Base-by-base conservation (phyloP, 176 grass and related monocot genomes). In the Triticum turgidum region DNA sequence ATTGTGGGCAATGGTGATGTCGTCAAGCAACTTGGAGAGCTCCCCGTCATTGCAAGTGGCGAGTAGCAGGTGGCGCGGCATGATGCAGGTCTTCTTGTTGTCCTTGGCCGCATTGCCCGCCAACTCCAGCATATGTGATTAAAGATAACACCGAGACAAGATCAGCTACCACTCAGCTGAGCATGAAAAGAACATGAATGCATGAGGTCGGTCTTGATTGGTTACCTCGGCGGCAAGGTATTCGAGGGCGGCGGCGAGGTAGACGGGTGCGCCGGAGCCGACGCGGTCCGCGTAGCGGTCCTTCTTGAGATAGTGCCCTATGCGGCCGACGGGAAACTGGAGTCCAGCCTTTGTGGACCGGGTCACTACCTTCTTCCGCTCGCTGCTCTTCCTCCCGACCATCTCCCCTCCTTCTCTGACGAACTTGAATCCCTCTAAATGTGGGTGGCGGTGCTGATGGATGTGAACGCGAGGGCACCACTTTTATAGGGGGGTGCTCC, bases 251-350 rank as follows among this genome's bases (percentile, higher is more conserved):
- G 59, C 58, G 25, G 85, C 76, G 75, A 87, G 84, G 80, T 87
- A 75, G 45, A 80, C 67, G 11, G 85, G 80, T 27, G 85, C 89
- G 5, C 80, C 84, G 1, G 89, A 69, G 11, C 80, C 85, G 45
- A 90, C 72, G 51, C 79, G 79, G 25, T 90, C 69, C 4, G 84
- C 79, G n/a, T 90, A 90, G 2, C 81, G 49, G 25, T 90, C 90
- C 41, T 90, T 90, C 90, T 94, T 94, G 9, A 88, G 90, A 85
- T 51, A 94, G 51, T 87, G 92, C 0, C 90, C 90, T 68, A 94
- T 90, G 13, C 79, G 92, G 14, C 92, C 90, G 51, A 94, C 90
- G 24, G 85, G 85, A 82, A 94, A 94, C 74, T 92, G 85, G 61
- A 92, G 90, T 5, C 89, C 87, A 13, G 85, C 90, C 79, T 92